These are phyloP conservation scores for Trametopsis cervina DNA, from an alignment of 768 basidiomycete genomes.

Conservation along the genomic window DNA sequence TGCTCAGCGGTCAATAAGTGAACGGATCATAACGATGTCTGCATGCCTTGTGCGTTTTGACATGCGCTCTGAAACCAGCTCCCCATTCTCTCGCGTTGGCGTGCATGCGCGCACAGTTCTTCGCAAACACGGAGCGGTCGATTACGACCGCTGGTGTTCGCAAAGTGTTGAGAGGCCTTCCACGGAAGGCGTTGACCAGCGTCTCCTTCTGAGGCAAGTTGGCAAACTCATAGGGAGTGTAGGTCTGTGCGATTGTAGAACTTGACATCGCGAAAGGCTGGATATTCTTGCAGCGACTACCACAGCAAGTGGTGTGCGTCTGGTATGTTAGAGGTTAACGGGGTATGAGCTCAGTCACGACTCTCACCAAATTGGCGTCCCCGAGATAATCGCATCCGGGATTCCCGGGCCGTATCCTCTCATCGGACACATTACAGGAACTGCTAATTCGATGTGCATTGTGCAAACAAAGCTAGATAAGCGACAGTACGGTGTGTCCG, in stretches of 20 bases:
- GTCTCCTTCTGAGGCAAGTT: constrained; percentile 39
- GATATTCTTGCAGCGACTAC: too few species aligned
- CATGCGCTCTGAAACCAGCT: constrained; percentile 70
- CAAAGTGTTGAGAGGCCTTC: constrained; percentile 46
- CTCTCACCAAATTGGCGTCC: too few species aligned
- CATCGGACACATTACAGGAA: too few species aligned
- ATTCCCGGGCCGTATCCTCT: too few species aligned
- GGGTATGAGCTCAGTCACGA: too few species aligned
- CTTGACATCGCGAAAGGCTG: too few species aligned
- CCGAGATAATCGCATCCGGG: not conserved
- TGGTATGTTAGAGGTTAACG: too few species aligned
- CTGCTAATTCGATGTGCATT: too few species aligned
- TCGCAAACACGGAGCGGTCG: constrained; percentile 62
- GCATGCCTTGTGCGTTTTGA: constrained; percentile 77
- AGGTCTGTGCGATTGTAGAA: constrained; percentile 30
- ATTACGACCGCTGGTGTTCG: constrained; percentile 77
- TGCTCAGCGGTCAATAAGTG: constrained; percentile 3
- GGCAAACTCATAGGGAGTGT: constrained; percentile 36
- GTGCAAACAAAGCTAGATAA: too few species aligned
- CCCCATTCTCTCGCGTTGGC: constrained; percentile 57
- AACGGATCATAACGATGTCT: not conserved
- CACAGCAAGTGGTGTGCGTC: too few species aligned
- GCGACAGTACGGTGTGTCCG: too few species aligned
- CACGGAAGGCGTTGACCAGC: constrained; percentile 49
- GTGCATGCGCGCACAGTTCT: constrained; percentile 73